Conservation (phyloP, 768 basidiomycete genomes). For the Leccinum arenicola region DNA sequence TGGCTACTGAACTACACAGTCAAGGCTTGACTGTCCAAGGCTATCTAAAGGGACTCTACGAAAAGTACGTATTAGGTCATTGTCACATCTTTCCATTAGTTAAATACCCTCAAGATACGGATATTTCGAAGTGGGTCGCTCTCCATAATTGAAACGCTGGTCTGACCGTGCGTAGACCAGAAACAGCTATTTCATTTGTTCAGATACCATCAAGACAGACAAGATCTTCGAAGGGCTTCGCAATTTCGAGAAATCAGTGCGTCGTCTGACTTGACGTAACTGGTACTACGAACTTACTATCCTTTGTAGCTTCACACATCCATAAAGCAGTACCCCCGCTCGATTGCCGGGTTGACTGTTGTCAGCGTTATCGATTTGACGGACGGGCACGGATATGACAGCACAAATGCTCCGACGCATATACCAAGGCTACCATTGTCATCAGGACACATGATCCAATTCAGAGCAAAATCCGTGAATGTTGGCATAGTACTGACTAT, state of each 20-base stretch:
- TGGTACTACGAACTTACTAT: neutral
- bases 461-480: slow-evolving; percentile 48
- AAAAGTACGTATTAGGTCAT: slow-evolving; percentile 40
- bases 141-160: neutral
- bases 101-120: slow-evolving; percentile 54
- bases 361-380: slow-evolving; percentile 74
- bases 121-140: slow-evolving; percentile 58
- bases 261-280: slow-evolving; percentile 8
- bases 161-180: slow-evolving; percentile 49
- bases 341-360: slow-evolving; percentile 59
- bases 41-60: slow-evolving; percentile 63
- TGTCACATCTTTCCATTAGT: neutral
- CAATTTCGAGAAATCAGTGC: slow-evolving; percentile 44
- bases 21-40: slow-evolving; percentile 52
- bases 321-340: slow-evolving; percentile 50
- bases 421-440: slow-evolving; percentile 66
- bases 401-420: slow-evolving; percentile 63
- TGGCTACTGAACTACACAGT: slow-evolving; percentile 50
- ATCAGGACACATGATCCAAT: slow-evolving; percentile 84
- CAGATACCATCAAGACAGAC: slow-evolving; percentile 62
- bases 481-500: slow-evolving; percentile 65
- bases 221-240: slow-evolving; percentile 68
- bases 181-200: slow-evolving; percentile 81
- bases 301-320: slow-evolving; percentile 17
- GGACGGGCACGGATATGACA: slow-evolving; percentile 60